Percentiles rank a stretch among this genome's conserved stretches.
Conservation (phyloP, 768 basidiomycete genomes). For the Paxillus involutus region DNA sequence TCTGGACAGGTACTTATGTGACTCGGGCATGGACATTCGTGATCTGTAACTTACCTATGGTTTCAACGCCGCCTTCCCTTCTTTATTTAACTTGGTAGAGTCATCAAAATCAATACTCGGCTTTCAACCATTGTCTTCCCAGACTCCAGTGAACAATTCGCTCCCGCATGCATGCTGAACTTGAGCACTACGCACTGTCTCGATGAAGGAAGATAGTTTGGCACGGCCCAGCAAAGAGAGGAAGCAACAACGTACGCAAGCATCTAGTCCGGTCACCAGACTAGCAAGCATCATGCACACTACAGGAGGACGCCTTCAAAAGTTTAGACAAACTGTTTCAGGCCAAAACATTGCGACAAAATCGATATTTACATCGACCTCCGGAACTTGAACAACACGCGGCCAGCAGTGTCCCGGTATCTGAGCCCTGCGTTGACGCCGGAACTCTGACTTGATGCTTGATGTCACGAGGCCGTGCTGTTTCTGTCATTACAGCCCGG, state of each 20-base stretch:
- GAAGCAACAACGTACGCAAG: too few relatives aligned
- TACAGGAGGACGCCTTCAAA: too few relatives aligned
- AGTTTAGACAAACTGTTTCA: background rate
- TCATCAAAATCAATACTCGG: background rate
- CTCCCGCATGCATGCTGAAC: background rate
- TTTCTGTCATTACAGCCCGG: too few relatives aligned
- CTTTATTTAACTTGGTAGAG: background rate
- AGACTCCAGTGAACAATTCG: background rate
- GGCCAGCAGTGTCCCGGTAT: too few relatives aligned
- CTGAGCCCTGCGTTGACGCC: too few relatives aligned
- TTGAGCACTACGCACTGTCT: background rate
- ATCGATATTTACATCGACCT: background rate
- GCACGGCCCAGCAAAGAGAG: too few relatives aligned
- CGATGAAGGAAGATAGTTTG: background rate
- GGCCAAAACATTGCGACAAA: background rate
- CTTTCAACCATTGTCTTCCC: background rate
- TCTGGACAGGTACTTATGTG: constrained; percentile 1
- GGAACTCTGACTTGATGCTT: too few relatives aligned
- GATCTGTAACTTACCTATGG: background rate
- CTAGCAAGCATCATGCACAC: too few relatives aligned
- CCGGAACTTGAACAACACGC: too few relatives aligned
- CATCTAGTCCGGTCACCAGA: too few relatives aligned
- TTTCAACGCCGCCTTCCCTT: background rate
- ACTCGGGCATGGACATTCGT: background rate
- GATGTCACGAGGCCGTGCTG: too few relatives aligned